Percentiles rank a stretch among this genome's conserved stretches.
Conservation (phyloP, 805 yeast genomes). For the Kregervanrija pseudodelftensis region DNA sequence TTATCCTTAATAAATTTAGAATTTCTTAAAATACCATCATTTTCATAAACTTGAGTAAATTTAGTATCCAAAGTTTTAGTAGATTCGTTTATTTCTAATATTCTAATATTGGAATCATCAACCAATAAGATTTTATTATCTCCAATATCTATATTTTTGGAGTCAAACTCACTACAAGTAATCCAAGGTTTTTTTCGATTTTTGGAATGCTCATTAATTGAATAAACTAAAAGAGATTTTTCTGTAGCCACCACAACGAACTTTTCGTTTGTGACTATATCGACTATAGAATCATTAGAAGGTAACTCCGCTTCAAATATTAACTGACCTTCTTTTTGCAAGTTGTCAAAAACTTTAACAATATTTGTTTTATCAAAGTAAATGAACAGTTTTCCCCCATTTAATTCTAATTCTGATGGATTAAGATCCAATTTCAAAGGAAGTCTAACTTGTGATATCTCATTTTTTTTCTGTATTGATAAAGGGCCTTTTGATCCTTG, state of each 20-base stretch:
- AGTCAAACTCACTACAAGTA: neutral
- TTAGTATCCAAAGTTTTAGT: constrained; percentile 10
- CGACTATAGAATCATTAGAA: constrained; percentile 7
- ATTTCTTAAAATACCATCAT: constrained; percentile 12
- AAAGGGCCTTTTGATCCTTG: neutral
- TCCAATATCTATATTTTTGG: constrained; percentile 6
- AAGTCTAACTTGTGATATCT: neutral
- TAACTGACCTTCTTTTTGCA: constrained; percentile 4
- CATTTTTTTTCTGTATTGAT: neutral
- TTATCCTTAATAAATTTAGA: constrained; percentile 14
- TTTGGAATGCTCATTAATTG: constrained; percentile 1
- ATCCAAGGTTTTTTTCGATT: neutral
- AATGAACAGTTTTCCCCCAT: constrained; percentile 10
- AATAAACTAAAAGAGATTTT: constrained; percentile 11
- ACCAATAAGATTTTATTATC: constrained; percentile 15
- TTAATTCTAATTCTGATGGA: constrained; percentile 7
- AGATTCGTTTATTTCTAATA: constrained; percentile 11
- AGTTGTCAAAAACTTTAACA: constrained; percentile 16
- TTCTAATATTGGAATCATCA: constrained; percentile 11
- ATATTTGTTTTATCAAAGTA: constrained; percentile 14
- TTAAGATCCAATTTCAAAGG: neutral
- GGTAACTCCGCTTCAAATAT: constrained; percentile 4
- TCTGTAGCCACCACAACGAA: constrained; percentile 12
- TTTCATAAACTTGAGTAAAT: constrained; percentile 11
- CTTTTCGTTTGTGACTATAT: constrained; percentile 11